phyloP scores from a whole-genome alignment of 495 filamentous ascomycete genomes.

The Halenospora varia region DNA sequence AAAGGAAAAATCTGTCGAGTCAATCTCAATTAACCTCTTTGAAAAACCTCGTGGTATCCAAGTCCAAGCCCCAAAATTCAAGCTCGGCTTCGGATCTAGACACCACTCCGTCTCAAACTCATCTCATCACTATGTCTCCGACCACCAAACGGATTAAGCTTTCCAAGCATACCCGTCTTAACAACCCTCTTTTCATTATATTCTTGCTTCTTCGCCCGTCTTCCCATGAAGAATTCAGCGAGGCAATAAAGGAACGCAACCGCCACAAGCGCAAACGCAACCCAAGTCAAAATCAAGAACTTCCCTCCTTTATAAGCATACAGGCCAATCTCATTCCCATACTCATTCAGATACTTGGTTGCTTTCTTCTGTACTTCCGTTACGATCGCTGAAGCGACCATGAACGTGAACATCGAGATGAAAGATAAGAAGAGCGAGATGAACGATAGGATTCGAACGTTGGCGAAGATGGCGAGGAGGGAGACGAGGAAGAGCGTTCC shows the following conservation, averaged over 20 bases:
- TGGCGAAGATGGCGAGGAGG: conserved; percentile 36
- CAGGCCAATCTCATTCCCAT: conserved; percentile 50
- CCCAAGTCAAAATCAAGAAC: conserved; percentile 61
- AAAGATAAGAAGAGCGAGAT: conserved; percentile 39
- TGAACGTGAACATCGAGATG: conserved; percentile 26
- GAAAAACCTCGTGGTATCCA: too few relatives aligned
- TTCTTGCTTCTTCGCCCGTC: neutral
- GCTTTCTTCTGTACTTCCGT: conserved; percentile 56
- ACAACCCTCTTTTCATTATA: neutral
- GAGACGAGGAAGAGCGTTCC: conserved; percentile 51
- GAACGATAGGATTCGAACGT: conserved; percentile 33
- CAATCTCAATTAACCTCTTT: too few relatives aligned
- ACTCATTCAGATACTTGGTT: conserved; percentile 51
- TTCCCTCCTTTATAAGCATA: conserved; percentile 48
- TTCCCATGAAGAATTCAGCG: conserved; percentile 23
- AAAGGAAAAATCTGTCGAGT: too few relatives aligned
- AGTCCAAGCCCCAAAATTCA: too few relatives aligned
- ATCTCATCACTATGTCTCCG: too few relatives aligned
- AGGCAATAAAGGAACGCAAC: conserved; percentile 37
- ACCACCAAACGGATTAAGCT: too few relatives aligned
- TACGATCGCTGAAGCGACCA: conserved; percentile 60
- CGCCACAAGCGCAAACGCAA: conserved; percentile 45
- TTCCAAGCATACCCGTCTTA: neutral
- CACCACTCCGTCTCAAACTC: too few relatives aligned
- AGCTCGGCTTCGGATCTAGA: too few relatives aligned